These are phyloP conservation scores for Petunia secreta DNA, from an alignment of 257 asterid genomes.

Conservation along the genomic window DNA sequence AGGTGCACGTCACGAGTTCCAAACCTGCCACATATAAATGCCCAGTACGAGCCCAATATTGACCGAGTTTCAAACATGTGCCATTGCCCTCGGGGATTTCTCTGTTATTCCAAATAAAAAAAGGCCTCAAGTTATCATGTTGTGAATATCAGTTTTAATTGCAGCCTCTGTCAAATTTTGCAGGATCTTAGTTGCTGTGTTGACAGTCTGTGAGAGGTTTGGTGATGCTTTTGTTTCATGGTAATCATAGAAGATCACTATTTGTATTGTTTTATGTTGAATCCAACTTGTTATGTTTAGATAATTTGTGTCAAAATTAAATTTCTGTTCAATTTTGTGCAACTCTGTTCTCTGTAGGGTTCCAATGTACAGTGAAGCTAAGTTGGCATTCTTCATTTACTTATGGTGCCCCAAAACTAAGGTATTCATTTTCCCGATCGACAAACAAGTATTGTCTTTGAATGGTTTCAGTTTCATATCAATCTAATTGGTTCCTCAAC, in stretches of 20 bases:
- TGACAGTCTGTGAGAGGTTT: constrained; percentile 89
- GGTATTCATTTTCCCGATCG: constrained; percentile 48
- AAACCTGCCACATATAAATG: no score
- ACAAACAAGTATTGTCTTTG: not conserved
- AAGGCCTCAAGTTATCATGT: not conserved
- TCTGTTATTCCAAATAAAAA: no score
- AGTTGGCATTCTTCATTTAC: constrained; percentile 92
- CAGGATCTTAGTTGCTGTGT: constrained; percentile 89
- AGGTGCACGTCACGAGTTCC: no score
- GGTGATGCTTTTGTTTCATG: constrained; percentile 89
- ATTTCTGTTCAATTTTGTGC: not conserved
- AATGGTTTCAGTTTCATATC: constrained; percentile 9
- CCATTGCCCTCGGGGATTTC: no score
- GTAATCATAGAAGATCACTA: constrained; percentile 42
- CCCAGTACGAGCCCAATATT: no score
- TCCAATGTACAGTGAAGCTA: constrained; percentile 98
- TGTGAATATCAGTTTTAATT: constrained; percentile 27
- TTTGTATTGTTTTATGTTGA: not conserved
- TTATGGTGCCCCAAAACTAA: constrained; percentile 94
- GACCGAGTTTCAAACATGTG: no score
- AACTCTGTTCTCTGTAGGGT: constrained; percentile 50
- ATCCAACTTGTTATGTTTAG: not conserved
- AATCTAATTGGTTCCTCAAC: constrained; percentile 28
- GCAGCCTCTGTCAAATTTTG: constrained; percentile 13
- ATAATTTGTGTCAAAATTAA: constrained; percentile 14